Conservation (phyloP, 331 rosid species). For the Acacia pycnantha region DNA sequence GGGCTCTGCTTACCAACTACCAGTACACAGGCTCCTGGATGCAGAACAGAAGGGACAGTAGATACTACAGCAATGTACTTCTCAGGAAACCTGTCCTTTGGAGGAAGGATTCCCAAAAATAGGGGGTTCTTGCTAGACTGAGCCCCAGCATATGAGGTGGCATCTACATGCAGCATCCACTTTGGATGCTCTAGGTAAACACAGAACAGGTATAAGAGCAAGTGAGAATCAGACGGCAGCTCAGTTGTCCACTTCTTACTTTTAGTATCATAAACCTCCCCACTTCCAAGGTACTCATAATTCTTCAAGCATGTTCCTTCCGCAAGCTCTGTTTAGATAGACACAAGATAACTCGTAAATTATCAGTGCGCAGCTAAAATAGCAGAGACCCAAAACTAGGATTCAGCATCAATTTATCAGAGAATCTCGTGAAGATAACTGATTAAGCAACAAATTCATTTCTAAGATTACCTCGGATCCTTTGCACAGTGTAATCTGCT, state of each 20-base stretch:
- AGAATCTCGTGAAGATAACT: slow-evolving; percentile 1
- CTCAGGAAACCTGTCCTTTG: slow-evolving; percentile 90
- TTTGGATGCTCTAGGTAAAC: slow-evolving; percentile 97
- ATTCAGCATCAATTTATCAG: slow-evolving; percentile 11
- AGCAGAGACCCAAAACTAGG: slow-evolving; percentile 22
- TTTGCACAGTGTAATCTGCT: slow-evolving; percentile 79
- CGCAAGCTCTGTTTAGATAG: slow-evolving; percentile 70
- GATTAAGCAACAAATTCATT: slow-evolving; percentile 13
- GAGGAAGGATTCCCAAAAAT: slow-evolving; percentile 85
- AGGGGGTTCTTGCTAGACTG: slow-evolving; percentile 85
- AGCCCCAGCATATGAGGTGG: slow-evolving; percentile 70
- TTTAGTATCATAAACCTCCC: slow-evolving; percentile 80
- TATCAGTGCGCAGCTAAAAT: slow-evolving; percentile 13
- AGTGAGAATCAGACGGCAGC: slow-evolving; percentile 93
- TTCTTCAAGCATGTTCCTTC: slow-evolving; percentile 96
- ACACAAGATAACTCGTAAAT: slow-evolving; percentile 22
- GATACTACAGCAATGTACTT: slow-evolving; percentile 70
- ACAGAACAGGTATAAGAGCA: slow-evolving; percentile 89
- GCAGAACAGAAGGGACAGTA: slow-evolving; percentile 72
- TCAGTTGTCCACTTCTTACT: slow-evolving; percentile 86
- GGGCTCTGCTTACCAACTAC: slow-evolving; percentile 81
- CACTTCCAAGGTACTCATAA: slow-evolving; percentile 86
- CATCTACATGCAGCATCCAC: slow-evolving; percentile 92
- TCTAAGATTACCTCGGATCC: slow-evolving; percentile 68
- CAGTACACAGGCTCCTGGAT: slow-evolving; percentile 81